Conservation (phyloP, 192 early-diverging fungal species). For the Coemansia sp. region DNA sequence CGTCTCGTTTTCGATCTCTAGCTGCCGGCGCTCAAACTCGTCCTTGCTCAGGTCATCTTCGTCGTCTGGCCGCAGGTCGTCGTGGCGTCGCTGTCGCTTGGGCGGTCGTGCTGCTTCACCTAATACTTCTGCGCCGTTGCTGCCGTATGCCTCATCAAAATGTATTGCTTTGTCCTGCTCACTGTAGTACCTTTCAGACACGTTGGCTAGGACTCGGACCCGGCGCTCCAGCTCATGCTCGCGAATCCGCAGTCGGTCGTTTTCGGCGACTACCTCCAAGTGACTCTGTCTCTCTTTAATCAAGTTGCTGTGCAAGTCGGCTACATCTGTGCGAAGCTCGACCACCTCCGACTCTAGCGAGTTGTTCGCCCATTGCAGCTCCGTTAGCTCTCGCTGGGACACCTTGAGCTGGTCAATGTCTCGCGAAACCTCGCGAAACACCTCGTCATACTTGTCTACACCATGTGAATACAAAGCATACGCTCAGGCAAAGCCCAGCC, state of each 20-base stretch:
- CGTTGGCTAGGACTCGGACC: slow-evolving; percentile 36
- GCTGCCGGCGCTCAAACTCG: slow-evolving; percentile 35
- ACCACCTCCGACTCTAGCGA: slow-evolving; percentile 26
- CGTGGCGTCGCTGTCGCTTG: slow-evolving; percentile 35
- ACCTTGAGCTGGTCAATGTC: slow-evolving; percentile 49
- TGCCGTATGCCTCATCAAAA: neutral
- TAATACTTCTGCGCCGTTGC: neutral
- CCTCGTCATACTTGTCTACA: slow-evolving; percentile 55
- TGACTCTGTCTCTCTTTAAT: slow-evolving; percentile 50
- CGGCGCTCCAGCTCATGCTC: slow-evolving; percentile 52
- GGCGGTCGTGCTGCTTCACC: slow-evolving; percentile 22
- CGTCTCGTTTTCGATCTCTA: slow-evolving; percentile 54
- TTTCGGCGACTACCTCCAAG: slow-evolving; percentile 49
- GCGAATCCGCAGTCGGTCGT: slow-evolving; percentile 48
- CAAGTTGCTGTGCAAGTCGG: slow-evolving; percentile 32
- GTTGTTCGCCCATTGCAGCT: slow-evolving; percentile 53
- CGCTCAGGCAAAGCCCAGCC: neutral
- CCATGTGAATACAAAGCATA: neutral
- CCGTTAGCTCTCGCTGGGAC: slow-evolving; percentile 43
- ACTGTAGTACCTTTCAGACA: slow-evolving; percentile 39
- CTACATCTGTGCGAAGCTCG: slow-evolving; percentile 41
- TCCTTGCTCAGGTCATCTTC: slow-evolving; percentile 17
- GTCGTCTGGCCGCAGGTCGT: neutral
- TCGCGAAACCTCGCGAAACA: slow-evolving; percentile 36
- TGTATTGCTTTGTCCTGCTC: slow-evolving; percentile 22